Conservation (phyloP, 495 filamentous ascomycete genomes). For the Astrothelium macrocarpum region DNA sequence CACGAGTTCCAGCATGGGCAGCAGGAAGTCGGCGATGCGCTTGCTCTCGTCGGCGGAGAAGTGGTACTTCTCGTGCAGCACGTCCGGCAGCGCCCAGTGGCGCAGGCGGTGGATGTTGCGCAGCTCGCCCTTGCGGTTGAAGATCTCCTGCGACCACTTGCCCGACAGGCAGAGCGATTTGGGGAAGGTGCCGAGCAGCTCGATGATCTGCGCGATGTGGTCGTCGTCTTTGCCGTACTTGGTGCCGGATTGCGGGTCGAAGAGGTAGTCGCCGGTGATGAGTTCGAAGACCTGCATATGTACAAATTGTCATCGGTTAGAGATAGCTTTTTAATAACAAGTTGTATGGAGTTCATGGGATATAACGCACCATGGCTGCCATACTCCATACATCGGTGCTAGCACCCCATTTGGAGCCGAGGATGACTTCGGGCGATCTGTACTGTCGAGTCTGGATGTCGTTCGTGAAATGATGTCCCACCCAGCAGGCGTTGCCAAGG, state of each 20-base stretch:
- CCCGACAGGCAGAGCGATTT: constrained; percentile 81
- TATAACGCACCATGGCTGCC: constrained; percentile 78
- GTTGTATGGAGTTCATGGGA: neutral
- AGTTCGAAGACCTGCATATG: constrained; percentile 78
- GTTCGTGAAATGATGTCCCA: constrained; percentile 97
- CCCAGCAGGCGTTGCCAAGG: constrained; percentile 97
- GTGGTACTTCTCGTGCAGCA: constrained; percentile 94
- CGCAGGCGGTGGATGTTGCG: constrained; percentile 95
- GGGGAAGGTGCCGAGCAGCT: constrained; percentile 88
- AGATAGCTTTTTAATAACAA: too few relatives aligned
- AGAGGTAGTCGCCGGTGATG: constrained; percentile 97
- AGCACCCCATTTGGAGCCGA: constrained; percentile 95
- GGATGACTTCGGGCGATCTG: constrained; percentile 90
- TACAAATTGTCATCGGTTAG: too few relatives aligned
- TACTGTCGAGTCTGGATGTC: constrained; percentile 99
- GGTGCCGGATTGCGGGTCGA: constrained; percentile 96
- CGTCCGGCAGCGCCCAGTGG: constrained; percentile 92
- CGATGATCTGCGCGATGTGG: constrained; percentile 98
- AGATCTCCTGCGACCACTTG: constrained; percentile 98
- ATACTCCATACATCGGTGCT: constrained; percentile 99
- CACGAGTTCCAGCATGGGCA: constrained; percentile 84
- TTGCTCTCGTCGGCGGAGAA: constrained; percentile 68
- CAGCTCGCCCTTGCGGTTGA: constrained; percentile 94
- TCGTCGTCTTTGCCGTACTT: constrained; percentile 99
- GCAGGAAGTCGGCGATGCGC: constrained; percentile 73